A percentile compares a stretch with the other conserved stretches of the same genome.
Conservation (phyloP, 2,329 filamentous ascomycete genomes). For the Monascus ruber region DNA sequence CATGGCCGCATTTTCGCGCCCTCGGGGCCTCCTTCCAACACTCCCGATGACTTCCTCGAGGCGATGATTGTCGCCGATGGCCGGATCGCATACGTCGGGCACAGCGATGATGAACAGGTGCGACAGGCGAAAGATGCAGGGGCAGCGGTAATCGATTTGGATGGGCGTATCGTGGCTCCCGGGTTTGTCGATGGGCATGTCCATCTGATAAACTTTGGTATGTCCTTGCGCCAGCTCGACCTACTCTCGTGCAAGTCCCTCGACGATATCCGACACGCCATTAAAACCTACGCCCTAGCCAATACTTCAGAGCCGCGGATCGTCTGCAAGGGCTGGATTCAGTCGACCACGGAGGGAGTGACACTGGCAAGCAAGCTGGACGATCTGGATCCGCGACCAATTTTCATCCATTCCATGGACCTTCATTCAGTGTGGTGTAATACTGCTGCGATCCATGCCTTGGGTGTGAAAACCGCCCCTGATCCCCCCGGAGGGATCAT, state of each 20-base stretch:
- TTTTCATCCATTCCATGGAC: slow-evolving; percentile 40
- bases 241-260: slow-evolving; percentile 33
- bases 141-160: slow-evolving; percentile 21
- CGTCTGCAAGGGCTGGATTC: slow-evolving; percentile 40
- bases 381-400: slow-evolving; percentile 37
- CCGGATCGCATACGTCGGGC: slow-evolving; percentile 32
- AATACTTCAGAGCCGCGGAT: slow-evolving; percentile 32
- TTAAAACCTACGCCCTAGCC: slow-evolving; percentile 30
- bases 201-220: slow-evolving; percentile 40
- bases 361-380: slow-evolving; percentile 38
- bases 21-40: slow-evolving; percentile 1
- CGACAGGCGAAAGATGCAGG: slow-evolving; percentile 9
- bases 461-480: slow-evolving; percentile 29
- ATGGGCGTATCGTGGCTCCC: slow-evolving; percentile 29
- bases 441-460: slow-evolving; percentile 35
- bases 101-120: slow-evolving; percentile 14
- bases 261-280: slow-evolving; percentile 31
- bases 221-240: slow-evolving; percentile 35
- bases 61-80: slow-evolving; percentile 31
- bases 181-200: slow-evolving; percentile 42
- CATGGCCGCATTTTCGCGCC: slow-evolving; percentile 25
- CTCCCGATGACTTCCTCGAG: slow-evolving; percentile 14
- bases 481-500: slow-evolving; percentile 38
- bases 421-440: slow-evolving; percentile 44
- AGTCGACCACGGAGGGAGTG: slow-evolving; percentile 33